Percentiles rank a stretch among this genome's conserved stretches.
Conservation (phyloP, 306 rosid species). For the Fagus sylvatica region DNA sequence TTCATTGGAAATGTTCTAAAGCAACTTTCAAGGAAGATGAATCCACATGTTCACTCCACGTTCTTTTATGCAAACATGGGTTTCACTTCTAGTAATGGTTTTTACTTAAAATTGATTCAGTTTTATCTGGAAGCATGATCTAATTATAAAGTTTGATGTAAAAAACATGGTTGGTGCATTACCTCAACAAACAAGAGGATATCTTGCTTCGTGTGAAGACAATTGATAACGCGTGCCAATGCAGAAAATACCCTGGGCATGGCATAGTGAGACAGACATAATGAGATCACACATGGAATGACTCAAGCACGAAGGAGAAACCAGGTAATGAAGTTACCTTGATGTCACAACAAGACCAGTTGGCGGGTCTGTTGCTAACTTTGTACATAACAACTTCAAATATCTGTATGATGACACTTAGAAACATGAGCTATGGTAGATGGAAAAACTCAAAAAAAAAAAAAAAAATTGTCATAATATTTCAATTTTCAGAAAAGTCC, state of each 20-base stretch:
- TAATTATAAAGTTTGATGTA: neutral
- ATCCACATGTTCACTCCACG: no score
- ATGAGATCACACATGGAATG: conserved; percentile 6
- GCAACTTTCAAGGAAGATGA: neutral
- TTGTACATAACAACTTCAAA: conserved; percentile 47
- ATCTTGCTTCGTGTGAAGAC: conserved; percentile 67
- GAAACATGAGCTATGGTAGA: conserved; percentile 31
- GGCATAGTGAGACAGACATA: conserved; percentile 14
- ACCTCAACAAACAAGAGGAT: conserved; percentile 53
- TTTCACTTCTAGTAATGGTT: no score
- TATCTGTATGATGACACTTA: conserved; percentile 49
- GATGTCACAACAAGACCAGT: conserved; percentile 42
- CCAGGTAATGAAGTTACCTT: conserved; percentile 44
- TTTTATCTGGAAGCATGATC: no score
- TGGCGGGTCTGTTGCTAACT: conserved; percentile 31
- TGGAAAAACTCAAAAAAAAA: neutral
- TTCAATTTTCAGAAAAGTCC: neutral
- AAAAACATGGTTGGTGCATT: neutral
- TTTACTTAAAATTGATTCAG: no score
- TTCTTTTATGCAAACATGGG: no score
- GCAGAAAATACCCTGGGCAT: conserved; percentile 57
- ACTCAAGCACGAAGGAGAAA: conserved; percentile 29
- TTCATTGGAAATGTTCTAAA: neutral
- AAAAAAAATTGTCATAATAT: neutral
- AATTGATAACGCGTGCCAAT: conserved; percentile 53